Evolutionary conservation across 2,329 filamentous ascomycete species (phyloP).

Genomic region (Ascocoryne sarcoides): DNA sequence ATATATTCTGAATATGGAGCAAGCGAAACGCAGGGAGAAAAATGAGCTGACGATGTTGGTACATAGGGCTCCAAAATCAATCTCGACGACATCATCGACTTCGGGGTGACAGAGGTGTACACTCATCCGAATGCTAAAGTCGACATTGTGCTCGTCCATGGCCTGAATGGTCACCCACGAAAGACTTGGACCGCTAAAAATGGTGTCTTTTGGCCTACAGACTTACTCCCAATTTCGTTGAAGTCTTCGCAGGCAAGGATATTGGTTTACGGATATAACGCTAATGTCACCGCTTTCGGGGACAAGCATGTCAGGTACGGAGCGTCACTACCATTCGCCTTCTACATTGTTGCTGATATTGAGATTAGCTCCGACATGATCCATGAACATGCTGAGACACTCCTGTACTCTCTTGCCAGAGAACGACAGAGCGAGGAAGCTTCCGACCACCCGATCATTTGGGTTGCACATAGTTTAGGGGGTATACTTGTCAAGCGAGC

Average conservation of each 20-base stretch:
- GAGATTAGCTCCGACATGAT: slow-evolving; percentile 51
- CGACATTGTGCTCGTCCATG: slow-evolving; percentile 64
- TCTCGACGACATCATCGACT: slow-evolving; percentile 39
- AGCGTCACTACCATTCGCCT: neutral
- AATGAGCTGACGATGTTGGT: slow-evolving; percentile 3
- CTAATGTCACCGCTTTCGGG: slow-evolving; percentile 45
- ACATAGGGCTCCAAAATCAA: slow-evolving; percentile 40
- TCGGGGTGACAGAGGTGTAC: slow-evolving; percentile 51
- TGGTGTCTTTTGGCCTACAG: slow-evolving; percentile 58
- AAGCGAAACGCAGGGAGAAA: neutral
- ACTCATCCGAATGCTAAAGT: slow-evolving; percentile 49
- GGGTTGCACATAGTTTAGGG: slow-evolving; percentile 66
- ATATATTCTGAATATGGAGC: too few species aligned
- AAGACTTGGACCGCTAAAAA: slow-evolving; percentile 50
- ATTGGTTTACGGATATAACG: slow-evolving; percentile 67
- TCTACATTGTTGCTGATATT: slow-evolving; percentile 7
- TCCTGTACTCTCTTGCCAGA: slow-evolving; percentile 53
- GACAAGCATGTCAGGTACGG: slow-evolving; percentile 31
- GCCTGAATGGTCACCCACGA: slow-evolving; percentile 56
- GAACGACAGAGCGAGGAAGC: slow-evolving; percentile 52
- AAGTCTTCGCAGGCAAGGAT: slow-evolving; percentile 51
- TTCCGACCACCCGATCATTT: slow-evolving; percentile 59
- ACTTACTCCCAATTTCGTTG: slow-evolving; percentile 55
- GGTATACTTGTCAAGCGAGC: slow-evolving; percentile 65
- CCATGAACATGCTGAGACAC: slow-evolving; percentile 61